Conservation (phyloP, 176 grass and related monocot species). For the Rhynchospora pubera region DNA sequence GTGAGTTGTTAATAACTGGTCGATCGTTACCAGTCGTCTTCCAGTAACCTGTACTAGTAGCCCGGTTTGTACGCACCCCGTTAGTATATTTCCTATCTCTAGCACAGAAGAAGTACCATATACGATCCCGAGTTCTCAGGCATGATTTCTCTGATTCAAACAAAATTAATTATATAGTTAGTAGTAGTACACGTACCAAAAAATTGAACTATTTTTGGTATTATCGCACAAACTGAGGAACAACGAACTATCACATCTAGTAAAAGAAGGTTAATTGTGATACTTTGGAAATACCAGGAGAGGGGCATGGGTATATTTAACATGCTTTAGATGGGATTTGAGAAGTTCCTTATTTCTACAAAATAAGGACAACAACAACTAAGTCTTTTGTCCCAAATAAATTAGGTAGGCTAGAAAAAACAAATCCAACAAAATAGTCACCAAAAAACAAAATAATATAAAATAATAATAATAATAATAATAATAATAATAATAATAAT, state of each 20-base stretch:
- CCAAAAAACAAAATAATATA: no score
- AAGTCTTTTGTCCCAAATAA: no score
- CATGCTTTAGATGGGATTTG: neutral
- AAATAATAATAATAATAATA: no score
- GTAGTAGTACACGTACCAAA: neutral
- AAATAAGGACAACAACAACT: neutral
- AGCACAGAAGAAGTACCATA: conserved; percentile 88
- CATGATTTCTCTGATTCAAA: conserved; percentile 47
- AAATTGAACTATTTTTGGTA: neutral
- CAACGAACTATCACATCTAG: neutral
- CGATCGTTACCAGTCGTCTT: conserved; percentile 89
- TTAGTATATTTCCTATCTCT: conserved; percentile 74
- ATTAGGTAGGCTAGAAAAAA: no score
- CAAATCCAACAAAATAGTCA: no score
- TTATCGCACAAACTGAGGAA: neutral
- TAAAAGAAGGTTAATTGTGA: neutral
- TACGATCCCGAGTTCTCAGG: conserved; percentile 52
- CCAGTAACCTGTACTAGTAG: conserved; percentile 76
- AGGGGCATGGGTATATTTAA: neutral
- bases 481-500: no score
- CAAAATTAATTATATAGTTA: conserved; percentile 10
- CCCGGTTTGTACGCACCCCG: conserved; percentile 60
- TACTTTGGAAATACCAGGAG: neutral
- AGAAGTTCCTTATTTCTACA: neutral
- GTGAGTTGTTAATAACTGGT: conserved; percentile 46